phyloP scores from a whole-genome alignment of 352 stramenopile species.

The Plasmopara halstedii region DNA sequence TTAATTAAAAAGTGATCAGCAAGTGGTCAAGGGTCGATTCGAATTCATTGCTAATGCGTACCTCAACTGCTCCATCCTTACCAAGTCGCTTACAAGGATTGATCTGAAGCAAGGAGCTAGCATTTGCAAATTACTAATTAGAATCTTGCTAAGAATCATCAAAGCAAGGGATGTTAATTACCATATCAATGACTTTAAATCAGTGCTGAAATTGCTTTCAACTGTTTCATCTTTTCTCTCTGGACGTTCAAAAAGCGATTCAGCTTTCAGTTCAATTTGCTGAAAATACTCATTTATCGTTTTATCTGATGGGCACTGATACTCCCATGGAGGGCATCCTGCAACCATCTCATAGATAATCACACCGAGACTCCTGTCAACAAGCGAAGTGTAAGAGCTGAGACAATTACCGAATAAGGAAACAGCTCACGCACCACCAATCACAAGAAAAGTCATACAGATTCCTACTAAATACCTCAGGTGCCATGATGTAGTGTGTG shows the following conservation, averaged over 20 bases:
- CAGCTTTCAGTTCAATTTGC: constrained; percentile 15
- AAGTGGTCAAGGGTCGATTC: too few relatives aligned
- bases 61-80: constrained; percentile 22
- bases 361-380: constrained; percentile 53
- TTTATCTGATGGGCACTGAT: constrained; percentile 26
- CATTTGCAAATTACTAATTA: neutral
- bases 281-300: constrained; percentile 29
- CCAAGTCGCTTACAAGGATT: constrained; percentile 41
- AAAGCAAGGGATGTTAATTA: constrained; percentile 4
- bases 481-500: constrained; percentile 72
- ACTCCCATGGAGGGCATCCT: constrained; percentile 60
- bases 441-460: constrained; percentile 35
- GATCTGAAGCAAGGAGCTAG: constrained; percentile 18
- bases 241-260: constrained; percentile 1
- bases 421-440: constrained; percentile 51
- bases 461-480: constrained; percentile 46
- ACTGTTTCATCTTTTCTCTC: neutral
- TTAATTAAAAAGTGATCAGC: neutral
- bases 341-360: constrained; percentile 69
- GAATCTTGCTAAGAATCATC: neutral
- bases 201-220: constrained; percentile 2
- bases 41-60: constrained; percentile 7
- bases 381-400: neutral
- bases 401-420: neutral
- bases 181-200: constrained; percentile 26